Conservation (phyloP, 225 moss, liverwort and hornwort species). For the Thuidium tamariscinum region DNA sequence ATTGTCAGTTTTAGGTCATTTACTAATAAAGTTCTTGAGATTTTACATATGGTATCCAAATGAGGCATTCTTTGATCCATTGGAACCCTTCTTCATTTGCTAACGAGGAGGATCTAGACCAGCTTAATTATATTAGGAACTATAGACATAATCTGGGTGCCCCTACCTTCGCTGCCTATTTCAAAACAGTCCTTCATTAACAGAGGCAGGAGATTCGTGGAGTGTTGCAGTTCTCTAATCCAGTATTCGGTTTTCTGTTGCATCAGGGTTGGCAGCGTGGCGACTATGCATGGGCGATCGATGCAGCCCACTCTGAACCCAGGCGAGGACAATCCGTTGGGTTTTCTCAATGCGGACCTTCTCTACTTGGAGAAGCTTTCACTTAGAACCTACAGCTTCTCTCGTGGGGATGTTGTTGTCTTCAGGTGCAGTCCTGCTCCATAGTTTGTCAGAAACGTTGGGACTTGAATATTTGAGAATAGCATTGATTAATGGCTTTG, state of each 20-base stretch:
- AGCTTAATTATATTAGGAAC: not conserved
- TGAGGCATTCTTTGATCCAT: not conserved
- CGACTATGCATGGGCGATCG: slow-evolving; percentile 78
- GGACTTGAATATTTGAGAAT: not conserved
- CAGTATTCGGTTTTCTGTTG: not conserved
- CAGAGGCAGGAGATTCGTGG: not conserved
- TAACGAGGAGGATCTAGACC: not conserved
- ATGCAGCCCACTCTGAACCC: slow-evolving; percentile 94
- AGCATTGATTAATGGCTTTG: not conserved
- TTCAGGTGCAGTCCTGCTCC: slow-evolving; percentile 50
- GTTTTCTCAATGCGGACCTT: slow-evolving; percentile 47
- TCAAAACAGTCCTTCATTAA: not conserved
- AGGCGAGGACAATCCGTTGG: slow-evolving; percentile 38
- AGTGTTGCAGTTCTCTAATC: not conserved
- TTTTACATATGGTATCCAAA: not conserved
- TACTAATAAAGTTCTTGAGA: not conserved
- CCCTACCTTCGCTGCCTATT: not conserved
- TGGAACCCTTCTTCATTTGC: not conserved
- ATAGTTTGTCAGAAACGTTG: not conserved
- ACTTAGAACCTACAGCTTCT: slow-evolving; percentile 72
- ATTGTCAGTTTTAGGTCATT: not conserved
- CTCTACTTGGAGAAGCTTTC: slow-evolving; percentile 76
- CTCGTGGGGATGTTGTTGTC: slow-evolving; percentile 95
- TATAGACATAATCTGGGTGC: not conserved
- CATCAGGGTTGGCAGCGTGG: slow-evolving; percentile 53